Evolutionary conservation across 2,329 filamentous ascomycete species (phyloP), one percentile per base, ranked within the genome.

Genomic region (Pyrenophora graminea): DNA sequence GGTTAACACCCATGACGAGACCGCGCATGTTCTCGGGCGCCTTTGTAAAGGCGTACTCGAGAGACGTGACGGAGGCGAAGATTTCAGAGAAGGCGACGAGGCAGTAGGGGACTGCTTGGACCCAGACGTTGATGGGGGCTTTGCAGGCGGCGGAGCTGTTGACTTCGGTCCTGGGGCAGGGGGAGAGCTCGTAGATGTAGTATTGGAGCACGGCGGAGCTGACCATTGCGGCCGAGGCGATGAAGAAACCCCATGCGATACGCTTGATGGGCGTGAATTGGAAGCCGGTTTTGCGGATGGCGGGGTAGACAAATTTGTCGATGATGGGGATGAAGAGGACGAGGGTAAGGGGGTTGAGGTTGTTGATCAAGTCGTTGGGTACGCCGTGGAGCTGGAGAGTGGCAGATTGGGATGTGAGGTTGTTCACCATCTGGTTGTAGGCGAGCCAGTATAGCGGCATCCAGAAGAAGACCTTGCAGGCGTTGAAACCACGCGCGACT

Each of bases 21-120:
- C 85, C 88, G 59, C 87, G 86, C 89, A 92, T 92, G 77, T 90
- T 91, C 65, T 82, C 84, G 21, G 89, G 89, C 0, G 88, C 87
- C 74, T 90, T 90, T 69, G 85, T 86, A 76, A 85, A 91, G 30
- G 89, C 89, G 58, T 90, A 90, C 69, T 91, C 88, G 58, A 88
- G 83, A 1, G 85, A 85, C 3, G 82, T 85, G 51, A 85, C 79
- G 9, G 77, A 81, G 2, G 80, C 78, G 56, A 84, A 79, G 63
- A 83, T 84, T 64, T 84, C 82, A 2, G 80, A 82, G 53, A 84
- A 77, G 54, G 78, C 82, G 49, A 82, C 77, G 2, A 85, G 71
- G 7, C 82, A 72, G 63, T 80, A 80, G 4, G 76, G 72, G 1
- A 78, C 64, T 10, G 78, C 68, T 55, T 82, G 80, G 1, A 78